These are phyloP conservation scores for Zygoascus sp. DNA, from an alignment of 1,139 yeast genomes.

Conservation along the genomic window DNA sequence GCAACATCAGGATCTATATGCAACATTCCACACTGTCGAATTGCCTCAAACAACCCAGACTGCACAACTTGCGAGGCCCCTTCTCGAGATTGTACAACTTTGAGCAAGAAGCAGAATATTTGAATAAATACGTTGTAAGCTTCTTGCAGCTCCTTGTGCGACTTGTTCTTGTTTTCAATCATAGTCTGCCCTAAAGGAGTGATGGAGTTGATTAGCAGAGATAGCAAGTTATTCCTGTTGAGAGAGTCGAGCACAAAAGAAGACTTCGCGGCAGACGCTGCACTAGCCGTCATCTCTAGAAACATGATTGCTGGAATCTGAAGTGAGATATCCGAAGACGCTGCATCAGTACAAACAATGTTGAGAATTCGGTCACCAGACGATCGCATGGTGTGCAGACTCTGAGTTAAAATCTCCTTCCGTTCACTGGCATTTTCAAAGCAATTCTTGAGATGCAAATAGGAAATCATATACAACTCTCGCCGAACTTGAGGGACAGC, in stretches of 20 bases:
- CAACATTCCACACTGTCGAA: constrained; percentile 49
- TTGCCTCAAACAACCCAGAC: constrained; percentile 12
- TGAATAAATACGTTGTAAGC: constrained; percentile 76
- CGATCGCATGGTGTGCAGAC: constrained; percentile 50
- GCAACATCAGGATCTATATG: constrained; percentile 26
- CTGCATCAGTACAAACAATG: constrained; percentile 69
- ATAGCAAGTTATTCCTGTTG: constrained; percentile 60
- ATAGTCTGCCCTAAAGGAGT: constrained; percentile 65
- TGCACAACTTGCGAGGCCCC: constrained; percentile 79
- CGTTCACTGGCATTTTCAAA: constrained; percentile 29
- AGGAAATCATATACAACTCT: constrained; percentile 70
- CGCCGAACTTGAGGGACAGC: constrained; percentile 67
- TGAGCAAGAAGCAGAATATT: constrained; percentile 59
- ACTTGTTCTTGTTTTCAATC: constrained; percentile 24
- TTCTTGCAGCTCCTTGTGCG: constrained; percentile 42
- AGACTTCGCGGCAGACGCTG: constrained; percentile 52
- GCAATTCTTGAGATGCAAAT: constrained; percentile 48
- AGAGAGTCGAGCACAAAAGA: constrained; percentile 57
- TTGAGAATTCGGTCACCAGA: constrained; percentile 61
- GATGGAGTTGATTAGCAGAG: constrained; percentile 60
- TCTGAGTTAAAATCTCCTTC: constrained; percentile 42
- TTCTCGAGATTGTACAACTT: constrained; percentile 67
- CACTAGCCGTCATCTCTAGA: constrained; percentile 56
- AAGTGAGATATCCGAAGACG: constrained; percentile 72
- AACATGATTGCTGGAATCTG: constrained; percentile 73